Conservation (phyloP, 257 asterid genomes). For the Solanum bukasovii region DNA sequence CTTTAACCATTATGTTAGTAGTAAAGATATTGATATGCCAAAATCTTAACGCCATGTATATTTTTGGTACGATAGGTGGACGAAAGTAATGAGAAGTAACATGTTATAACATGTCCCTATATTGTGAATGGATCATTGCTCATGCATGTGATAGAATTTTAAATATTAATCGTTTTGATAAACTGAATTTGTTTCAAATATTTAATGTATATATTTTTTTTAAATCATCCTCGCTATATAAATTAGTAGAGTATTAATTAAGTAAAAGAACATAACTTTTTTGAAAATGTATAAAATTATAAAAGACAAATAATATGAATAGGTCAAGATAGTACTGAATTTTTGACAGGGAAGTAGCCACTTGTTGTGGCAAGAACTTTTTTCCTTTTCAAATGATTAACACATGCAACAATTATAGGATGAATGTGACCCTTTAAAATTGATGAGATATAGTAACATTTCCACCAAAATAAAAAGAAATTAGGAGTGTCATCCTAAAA, state of each 20-base stretch:
- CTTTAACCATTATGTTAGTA: neutral
- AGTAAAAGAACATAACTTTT: neutral
- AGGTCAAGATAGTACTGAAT: neutral
- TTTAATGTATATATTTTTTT: too few species aligned
- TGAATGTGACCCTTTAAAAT: neutral
- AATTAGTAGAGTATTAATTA: neutral
- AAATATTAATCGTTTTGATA: too few species aligned
- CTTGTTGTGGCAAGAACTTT: neutral
- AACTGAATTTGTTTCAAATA: too few species aligned
- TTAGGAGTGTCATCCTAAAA: neutral
- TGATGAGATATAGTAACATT: neutral
- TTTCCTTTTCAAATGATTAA: neutral
- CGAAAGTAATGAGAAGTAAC: too few species aligned
- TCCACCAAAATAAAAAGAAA: neutral
- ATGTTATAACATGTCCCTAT: neutral
- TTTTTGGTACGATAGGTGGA: too few species aligned
- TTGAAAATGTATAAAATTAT: neutral
- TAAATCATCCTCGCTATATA: too few species aligned
- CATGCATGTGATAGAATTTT: too few species aligned
- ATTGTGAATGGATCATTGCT: too few species aligned
- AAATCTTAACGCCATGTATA: too few species aligned
- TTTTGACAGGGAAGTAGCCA: neutral
- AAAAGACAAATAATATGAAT: neutral
- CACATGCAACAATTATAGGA: neutral
- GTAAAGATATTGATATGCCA: neutral